Base-by-base conservation (phyloP, 768 basidiomycete species). In the Chiua virens region DNA sequence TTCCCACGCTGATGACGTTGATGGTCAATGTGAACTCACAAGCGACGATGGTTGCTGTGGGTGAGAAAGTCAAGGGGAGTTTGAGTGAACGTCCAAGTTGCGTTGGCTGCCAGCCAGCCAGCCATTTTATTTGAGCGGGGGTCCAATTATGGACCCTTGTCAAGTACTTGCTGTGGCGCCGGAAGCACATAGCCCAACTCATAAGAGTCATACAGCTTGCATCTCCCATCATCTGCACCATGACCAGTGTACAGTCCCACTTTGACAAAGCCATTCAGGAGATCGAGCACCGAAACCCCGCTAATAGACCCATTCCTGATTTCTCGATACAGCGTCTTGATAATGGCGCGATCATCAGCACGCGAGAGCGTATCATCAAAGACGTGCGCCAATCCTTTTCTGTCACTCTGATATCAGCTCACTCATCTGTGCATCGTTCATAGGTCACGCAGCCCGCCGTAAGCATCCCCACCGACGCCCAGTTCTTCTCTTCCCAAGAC, bases 391-490 rank as follows among this genome's bases (percentile, higher is more conserved):
- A 34, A 9, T 11, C 45, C 1, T 44, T 36, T 35, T 42, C 37
- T n/a, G 44, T 55, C 50, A 25, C 17, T n/a, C 10, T 10, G 10
- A 13, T 8, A 35, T n/a, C 39, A 4, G 6, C 41, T 35, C 27
- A 23, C 35, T 60, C 32, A 49, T 0, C 23, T 22, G 11, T 25
- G 15, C 41, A 15, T 37, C 47, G 10, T 28, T 34, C 34, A 11
- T 35, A 90, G 88, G 87, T 92, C n/a, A 78, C 79, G 53, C 81
- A 75, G 21, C 91, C 88, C 14, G 84, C 80, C 2, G 71, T 78
- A 49, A 65, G 73, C 54, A 77, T 77, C 43, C 91, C 89, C 0
- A 82, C 82, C 5, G 86, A 91, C 54, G 81, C 78, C 15, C 82
- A 92, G 55, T 85, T 93, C 71, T 92, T 85, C 74, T 85, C 87